Evolutionary conservation across 148 eudicot species (phyloP), one percentile per base, ranked within the genome.

Genomic region (Fagopyrum homotropicum): DNA sequence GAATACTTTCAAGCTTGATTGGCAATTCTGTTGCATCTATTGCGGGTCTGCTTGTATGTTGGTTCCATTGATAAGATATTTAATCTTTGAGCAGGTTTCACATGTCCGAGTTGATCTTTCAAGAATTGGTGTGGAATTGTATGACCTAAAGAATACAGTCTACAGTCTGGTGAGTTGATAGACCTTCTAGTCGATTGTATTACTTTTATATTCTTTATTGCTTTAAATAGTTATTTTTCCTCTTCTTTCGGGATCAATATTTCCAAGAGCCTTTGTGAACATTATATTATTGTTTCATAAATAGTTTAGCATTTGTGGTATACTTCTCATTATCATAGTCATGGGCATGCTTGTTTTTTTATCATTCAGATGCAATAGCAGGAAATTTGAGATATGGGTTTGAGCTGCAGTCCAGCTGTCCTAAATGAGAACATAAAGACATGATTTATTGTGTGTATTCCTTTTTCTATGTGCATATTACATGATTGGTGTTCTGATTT

Each of bases 121-220:
- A 60, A 81, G 82, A 74, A 82, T 90, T 75, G 82, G 85, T 47
- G 77, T 48, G 35, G 89, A 87, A 82, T 74, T 94, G 85, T 82
- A 86, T 77, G 74, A 57, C 35, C 77, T 93, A 75, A 85, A 77
- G 50, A 61, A 79, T 73, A 78, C 88, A 77, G 93, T 90, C 77
- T 75, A 73, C 68, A 89, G 84, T 73, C 82, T 94, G 98, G 98
- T 94, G 78, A 84, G 98, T 84, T 57, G 75, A 75, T 60, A 16
- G 30, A 59, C 69, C n/a, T 2, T 54, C 11, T 22, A 19, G 29
- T 57, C 22, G 47, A 63, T 30, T 60, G 51, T 17, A 40, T 35
- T 44, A 10, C 46, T 49, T 12, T 46, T 29, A 51, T 64, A 55
- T 46, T 4, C 45, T 17, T 54, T 14, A 46, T 22, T 35, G 22